A percentile compares a stretch with the other conserved stretches of the same genome.
These are phyloP conservation scores for Pseudogymnoascus sp. DNA, from an alignment of 2,329 filamentous ascomycete species.

Conservation along the genomic window DNA sequence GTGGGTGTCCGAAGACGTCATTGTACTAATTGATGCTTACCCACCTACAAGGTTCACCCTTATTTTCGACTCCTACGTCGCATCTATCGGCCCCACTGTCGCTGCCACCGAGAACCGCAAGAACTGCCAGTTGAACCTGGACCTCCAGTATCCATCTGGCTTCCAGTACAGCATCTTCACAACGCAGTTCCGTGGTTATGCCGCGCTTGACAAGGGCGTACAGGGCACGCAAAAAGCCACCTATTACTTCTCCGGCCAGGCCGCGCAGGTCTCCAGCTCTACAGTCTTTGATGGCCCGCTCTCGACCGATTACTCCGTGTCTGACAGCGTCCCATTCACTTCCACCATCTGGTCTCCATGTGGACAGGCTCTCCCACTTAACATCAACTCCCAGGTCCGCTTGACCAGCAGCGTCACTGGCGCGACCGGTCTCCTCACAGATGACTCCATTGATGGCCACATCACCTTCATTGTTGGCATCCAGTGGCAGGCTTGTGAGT, in stretches of 20 bases:
- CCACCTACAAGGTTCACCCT: slow-evolving; percentile 33
- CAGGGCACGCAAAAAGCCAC: slow-evolving; percentile 41
- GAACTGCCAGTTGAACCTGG: slow-evolving; percentile 46
- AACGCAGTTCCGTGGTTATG: slow-evolving; percentile 45
- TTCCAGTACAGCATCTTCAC: slow-evolving; percentile 45
- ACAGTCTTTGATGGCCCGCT: slow-evolving; percentile 36
- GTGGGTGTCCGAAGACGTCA: slow-evolving; percentile 26
- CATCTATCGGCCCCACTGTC: slow-evolving; percentile 38
- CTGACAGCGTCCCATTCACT: slow-evolving; percentile 36
- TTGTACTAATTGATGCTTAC: not conserved
- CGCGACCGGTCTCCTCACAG: slow-evolving; percentile 35
- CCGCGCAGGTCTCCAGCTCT: slow-evolving; percentile 29
- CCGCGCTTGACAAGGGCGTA: slow-evolving; percentile 36
- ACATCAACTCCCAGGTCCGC: slow-evolving; percentile 45
- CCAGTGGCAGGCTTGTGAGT: slow-evolving; percentile 27
- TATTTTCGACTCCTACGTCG: slow-evolving; percentile 43
- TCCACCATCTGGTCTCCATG: slow-evolving; percentile 45
- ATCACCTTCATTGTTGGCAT: slow-evolving; percentile 35
- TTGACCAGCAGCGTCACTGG: slow-evolving; percentile 27
- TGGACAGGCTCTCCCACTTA: slow-evolving; percentile 39
- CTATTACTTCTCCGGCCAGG: slow-evolving; percentile 43
- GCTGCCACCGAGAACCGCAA: slow-evolving; percentile 37
- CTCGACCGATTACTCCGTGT: slow-evolving; percentile 32
- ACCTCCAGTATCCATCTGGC: slow-evolving; percentile 41
- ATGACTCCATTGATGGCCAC: slow-evolving; percentile 41